Evolutionary conservation across 208 protist species (phyloP), one percentile per base, ranked within the genome.

Genomic region (Wallacemonas sp.): DNA sequence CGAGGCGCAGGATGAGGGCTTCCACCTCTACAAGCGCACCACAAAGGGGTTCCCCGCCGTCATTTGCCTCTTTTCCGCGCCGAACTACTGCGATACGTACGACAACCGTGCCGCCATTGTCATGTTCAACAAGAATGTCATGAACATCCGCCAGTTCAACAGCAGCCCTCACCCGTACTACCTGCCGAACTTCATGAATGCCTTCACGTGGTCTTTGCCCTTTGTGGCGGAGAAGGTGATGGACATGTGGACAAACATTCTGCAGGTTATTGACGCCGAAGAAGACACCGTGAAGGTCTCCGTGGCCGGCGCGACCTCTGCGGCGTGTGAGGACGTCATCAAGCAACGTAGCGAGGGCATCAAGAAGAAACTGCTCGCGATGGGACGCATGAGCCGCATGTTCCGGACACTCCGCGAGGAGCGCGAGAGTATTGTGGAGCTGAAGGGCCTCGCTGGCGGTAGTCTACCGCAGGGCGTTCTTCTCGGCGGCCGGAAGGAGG

Each of bases 1-100:
- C 77, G 97, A 99, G 74, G 97, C 97, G 30, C 89, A 97, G 70
- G 73, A 87, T 38, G 85, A 94, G 62, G 91, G 91, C 37, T 98
- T 97, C 66, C 79, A 87, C 46, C 92, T 99, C 66, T 98, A 99
- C 83, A 78, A 79, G 53, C 94, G 96, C 63, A 93, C 82, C 19
- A 34, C 61, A 4, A 98, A 81, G 21, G 94, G 91, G 27, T 98
- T 99, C 65, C 98, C 98, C 13, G 81, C 94, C 10, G 88, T 99
- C 10, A 98, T 99, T 32, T 99, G 98, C 42, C 70, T 99, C 53
- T 99, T 99, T 61, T 98, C 94, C 29, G 97, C 97, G 2, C 97
- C 97, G 10, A 99, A 99, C 76, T 99, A 99, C 80, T 97, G 97
- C 53, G 98, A 99, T 73, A 94, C 95, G 22, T 99, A 99, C 78